A percentile compares a stretch with the other conserved stretches of the same genome.
These are phyloP conservation scores for Phytophthora syringae DNA, from an alignment of 352 stramenopile genomes.

Conservation along the genomic window DNA sequence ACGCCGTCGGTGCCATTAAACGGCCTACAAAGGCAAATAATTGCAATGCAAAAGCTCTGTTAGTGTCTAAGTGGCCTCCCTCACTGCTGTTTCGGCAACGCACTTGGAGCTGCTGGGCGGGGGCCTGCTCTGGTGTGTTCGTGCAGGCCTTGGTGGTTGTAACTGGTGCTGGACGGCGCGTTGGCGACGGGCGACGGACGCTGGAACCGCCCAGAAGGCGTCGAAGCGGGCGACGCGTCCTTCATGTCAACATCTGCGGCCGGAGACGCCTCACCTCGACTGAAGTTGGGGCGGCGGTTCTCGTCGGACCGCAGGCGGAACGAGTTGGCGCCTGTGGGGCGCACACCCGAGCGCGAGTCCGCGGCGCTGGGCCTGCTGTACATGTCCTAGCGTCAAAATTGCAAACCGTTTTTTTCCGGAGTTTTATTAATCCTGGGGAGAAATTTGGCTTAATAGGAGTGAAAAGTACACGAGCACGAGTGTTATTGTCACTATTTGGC, in stretches of 20 bases:
- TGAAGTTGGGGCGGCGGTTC: constrained; percentile 41
- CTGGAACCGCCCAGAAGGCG: constrained; percentile 18
- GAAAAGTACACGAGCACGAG: not conserved
- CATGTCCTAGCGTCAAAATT: constrained; percentile 28
- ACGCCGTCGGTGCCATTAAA: constrained; percentile 36
- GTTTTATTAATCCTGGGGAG: not conserved
- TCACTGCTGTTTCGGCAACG: constrained; percentile 16
- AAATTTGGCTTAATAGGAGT: not conserved
- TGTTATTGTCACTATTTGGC: constrained; percentile 17
- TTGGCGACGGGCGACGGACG: constrained; percentile 10
- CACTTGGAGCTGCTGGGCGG: constrained; percentile 27
- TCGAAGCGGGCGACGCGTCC: constrained; percentile 26
- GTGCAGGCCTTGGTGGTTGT: constrained; percentile 21
- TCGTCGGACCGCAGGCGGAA: constrained; percentile 40
- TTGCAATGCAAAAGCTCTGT: constrained; percentile 2
- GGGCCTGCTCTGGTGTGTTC: constrained; percentile 21
- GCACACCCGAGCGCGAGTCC: constrained; percentile 24
- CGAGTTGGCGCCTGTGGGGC: constrained; percentile 22
- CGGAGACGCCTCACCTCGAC: constrained; percentile 9
- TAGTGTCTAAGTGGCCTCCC: constrained; percentile 20
- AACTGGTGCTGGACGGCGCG: constrained; percentile 4
- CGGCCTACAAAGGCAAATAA: constrained; percentile 29
- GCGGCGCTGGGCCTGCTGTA: constrained; percentile 15
- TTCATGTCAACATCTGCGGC: constrained; percentile 46
- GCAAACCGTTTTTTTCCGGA: constrained; percentile 1